These are phyloP conservation scores for Penicillium decumbens DNA, from an alignment of 2,329 filamentous ascomycete species.

Conservation along the genomic window DNA sequence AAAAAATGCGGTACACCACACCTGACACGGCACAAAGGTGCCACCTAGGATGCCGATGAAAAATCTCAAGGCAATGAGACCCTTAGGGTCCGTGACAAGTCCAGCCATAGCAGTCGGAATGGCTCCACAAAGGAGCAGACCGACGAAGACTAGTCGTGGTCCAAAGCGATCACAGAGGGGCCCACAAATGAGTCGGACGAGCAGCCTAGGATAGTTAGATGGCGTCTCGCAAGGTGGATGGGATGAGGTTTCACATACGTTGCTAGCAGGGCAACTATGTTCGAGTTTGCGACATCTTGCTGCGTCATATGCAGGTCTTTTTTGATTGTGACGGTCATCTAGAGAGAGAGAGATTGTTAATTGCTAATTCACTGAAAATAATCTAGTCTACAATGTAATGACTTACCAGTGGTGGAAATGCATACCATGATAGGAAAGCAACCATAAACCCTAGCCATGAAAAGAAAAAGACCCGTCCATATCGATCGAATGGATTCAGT, in stretches of 20 bases:
- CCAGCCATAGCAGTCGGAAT: conserved; percentile 80
- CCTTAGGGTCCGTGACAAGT: conserved; percentile 62
- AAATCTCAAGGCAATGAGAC: conserved; percentile 42
- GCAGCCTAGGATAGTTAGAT: conserved; percentile 46
- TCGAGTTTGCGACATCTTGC: conserved; percentile 76
- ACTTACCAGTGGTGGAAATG: conserved; percentile 76
- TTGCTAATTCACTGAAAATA: neutral
- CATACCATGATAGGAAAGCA: conserved; percentile 85
- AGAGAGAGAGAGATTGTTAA: neutral
- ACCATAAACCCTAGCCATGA: conserved; percentile 82
- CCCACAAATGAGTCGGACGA: conserved; percentile 73
- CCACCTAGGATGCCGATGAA: conserved; percentile 44
- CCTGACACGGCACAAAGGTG: conserved; percentile 62
- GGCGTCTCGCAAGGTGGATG: neutral
- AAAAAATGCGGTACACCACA: conserved; percentile 89
- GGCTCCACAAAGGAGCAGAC: conserved; percentile 69
- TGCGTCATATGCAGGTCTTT: conserved; percentile 68
- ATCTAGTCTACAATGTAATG: neutral
- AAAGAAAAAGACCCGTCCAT: conserved; percentile 87
- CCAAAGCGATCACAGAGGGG: conserved; percentile 83
- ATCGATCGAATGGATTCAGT: conserved; percentile 70
- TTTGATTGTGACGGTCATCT: conserved; percentile 72
- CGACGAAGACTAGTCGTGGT: conserved; percentile 72
- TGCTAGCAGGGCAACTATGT: conserved; percentile 73
- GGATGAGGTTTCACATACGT: conserved; percentile 47